Base-by-base conservation (phyloP, 306 rosid genomes). In the Vigna mungo region DNA sequence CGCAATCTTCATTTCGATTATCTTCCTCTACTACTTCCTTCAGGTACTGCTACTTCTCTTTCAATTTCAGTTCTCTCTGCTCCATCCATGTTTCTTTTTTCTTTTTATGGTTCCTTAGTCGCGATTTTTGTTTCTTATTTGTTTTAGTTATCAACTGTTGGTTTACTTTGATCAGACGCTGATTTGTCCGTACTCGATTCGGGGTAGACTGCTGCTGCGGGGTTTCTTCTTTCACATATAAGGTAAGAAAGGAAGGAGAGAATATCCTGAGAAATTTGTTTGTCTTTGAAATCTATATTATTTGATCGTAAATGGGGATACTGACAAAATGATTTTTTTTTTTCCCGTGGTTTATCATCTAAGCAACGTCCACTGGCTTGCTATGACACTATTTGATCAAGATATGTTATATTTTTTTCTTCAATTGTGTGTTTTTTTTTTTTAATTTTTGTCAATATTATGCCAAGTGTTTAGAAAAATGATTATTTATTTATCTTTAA, bases 181-280 rank as follows among this genome's bases (percentile, higher is more conserved):
- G 89, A 66, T 74, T 71, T 15, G 15, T 64, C 62, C 43, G 53
- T 7, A 52, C 71, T 77, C 58, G 76, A 46, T 79, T 81, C 54
- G 68, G 78, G 84, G 84, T 83, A 5, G 84, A 83, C 83, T 81
- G 78, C 83, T 72, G 86, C 55, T 74, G 2, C 18, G n/a, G 27
- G 43, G 67, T 34, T 52, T 63, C 71, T 15, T 47, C 65, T 81
- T 76, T 73, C 81, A 6, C 88, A 5, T 52, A 86, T 84, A 87
- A 90, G 95, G 97, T 92, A 85, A 85, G 95, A 72, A 78, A 66
- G 13, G 78, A 77, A 36, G 59, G 72, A 52, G 65, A 46, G 71
- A 49, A 17, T 41, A 27, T 73, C 30, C 49, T 7, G 7, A 12
- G 6, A 25, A 62, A 62, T 9, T 56, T 51, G 27, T 36, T 6